Percentiles rank a stretch among this genome's conserved stretches.
These are phyloP conservation scores for Eucalyptus virginea DNA, from an alignment of 345 rosid species.

Conservation along the genomic window DNA sequence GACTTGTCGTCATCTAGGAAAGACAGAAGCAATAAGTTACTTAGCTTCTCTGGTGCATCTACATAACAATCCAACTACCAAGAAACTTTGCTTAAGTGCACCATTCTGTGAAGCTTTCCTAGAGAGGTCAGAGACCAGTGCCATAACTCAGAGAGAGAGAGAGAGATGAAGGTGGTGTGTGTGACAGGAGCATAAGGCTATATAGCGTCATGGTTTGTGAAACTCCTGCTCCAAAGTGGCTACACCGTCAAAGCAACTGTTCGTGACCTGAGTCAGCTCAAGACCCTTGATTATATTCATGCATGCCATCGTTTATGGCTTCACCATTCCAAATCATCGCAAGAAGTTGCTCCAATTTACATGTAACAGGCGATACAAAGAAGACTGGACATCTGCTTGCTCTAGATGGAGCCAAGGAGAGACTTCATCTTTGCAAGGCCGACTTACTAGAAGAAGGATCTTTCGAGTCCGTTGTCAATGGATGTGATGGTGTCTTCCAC, in stretches of 20 bases:
- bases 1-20: neutral
- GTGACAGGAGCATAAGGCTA: constrained; percentile 33
- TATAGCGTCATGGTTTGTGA: constrained; percentile 36
- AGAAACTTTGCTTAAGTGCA: neutral
- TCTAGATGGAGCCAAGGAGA: constrained; percentile 24
- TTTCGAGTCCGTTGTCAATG: constrained; percentile 13
- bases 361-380: constrained; percentile 12
- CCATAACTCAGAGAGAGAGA: neutral
- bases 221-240: constrained; percentile 25
- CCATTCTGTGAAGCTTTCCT: neutral
- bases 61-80: neutral
- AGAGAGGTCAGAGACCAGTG: neutral
- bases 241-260: constrained; percentile 33
- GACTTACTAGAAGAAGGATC: constrained; percentile 15
- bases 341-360: neutral
- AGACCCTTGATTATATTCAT: neutral
- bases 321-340: neutral
- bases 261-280: neutral
- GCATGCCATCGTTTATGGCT: neutral
- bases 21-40: neutral
- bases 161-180: constrained; percentile 9
- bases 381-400: constrained; percentile 8
- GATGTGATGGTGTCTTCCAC: constrained; percentile 15
- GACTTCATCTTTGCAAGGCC: constrained; percentile 15
- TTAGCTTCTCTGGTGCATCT: neutral